Conservation (phyloP, 202 grass and related monocot genomes). For the Digitaria exilis region DNA sequence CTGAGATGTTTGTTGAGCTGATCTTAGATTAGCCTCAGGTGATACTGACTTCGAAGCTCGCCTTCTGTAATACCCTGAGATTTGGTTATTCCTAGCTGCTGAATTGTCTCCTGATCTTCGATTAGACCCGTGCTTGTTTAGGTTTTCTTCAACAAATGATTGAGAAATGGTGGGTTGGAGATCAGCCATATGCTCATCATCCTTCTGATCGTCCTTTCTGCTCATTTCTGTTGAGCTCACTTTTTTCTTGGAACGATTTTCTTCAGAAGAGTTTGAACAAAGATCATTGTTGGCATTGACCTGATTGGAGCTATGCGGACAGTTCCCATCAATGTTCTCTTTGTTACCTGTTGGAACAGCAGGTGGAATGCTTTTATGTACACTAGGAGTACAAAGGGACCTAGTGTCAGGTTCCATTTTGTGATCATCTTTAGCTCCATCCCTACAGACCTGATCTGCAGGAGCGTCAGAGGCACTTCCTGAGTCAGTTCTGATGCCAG, state of each 20-base stretch:
- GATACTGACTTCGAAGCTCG: slow-evolving; percentile 35
- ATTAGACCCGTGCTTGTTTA: slow-evolving; percentile 1
- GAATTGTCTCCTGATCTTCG: slow-evolving; percentile 23
- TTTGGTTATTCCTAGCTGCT: slow-evolving; percentile 22
- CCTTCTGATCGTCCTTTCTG: slow-evolving; percentile 27
- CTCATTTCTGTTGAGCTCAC: slow-evolving; percentile 12
- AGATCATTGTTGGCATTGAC: slow-evolving; percentile 33
- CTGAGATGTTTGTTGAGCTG: slow-evolving; percentile 7
- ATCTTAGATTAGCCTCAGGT: slow-evolving; percentile 38
- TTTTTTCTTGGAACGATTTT: slow-evolving; percentile 38
- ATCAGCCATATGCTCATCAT: slow-evolving; percentile 31
- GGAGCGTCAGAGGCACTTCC: background rate
- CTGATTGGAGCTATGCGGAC: slow-evolving; percentile 26
- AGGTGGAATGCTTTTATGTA: slow-evolving; percentile 17
- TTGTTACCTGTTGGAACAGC: slow-evolving; percentile 17
- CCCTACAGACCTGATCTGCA: slow-evolving; percentile 28
- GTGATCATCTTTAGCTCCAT: slow-evolving; percentile 30
- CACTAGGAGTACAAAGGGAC: slow-evolving; percentile 8
- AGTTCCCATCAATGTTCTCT: background rate
- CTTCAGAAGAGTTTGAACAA: slow-evolving; percentile 24
- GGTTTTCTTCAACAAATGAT: slow-evolving; percentile 25
- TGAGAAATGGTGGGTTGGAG: slow-evolving; percentile 24
- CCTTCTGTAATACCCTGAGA: slow-evolving; percentile 42
- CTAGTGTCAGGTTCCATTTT: background rate
- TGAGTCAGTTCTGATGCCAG: slow-evolving; percentile 1